Evolutionary conservation across 352 stramenopile species (phyloP).

Genomic region (Globisporangium cederbergense): DNA sequence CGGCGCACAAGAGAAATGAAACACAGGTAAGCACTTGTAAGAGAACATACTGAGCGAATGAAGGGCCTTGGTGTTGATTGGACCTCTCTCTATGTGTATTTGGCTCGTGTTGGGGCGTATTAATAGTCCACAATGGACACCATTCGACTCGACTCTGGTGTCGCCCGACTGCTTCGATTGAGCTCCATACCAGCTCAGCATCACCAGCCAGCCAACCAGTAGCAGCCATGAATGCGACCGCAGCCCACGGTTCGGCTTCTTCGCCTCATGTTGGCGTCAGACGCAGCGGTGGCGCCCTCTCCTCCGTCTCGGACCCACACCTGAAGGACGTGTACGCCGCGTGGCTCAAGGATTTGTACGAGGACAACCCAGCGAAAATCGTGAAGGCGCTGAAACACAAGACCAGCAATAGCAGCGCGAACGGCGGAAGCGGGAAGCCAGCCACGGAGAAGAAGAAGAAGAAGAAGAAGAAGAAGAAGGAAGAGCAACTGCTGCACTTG

Average conservation of each 20-base stretch:
- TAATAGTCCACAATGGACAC: background rate
- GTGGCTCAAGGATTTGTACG: constrained; percentile 43
- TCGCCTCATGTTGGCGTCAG: background rate
- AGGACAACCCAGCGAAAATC: constrained; percentile 30
- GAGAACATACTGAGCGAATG: background rate
- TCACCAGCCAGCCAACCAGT: background rate
- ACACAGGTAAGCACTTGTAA: background rate
- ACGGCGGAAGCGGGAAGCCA: background rate
- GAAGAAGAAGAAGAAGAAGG: constrained; percentile 32
- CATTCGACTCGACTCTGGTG: background rate
- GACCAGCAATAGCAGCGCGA: background rate
- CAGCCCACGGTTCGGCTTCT: background rate
- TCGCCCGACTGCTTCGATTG: too few species aligned
- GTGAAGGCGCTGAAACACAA: constrained; percentile 22
- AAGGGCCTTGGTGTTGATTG: background rate
- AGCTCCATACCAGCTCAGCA: background rate
- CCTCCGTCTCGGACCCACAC: constrained; percentile 16
- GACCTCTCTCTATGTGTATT: background rate
- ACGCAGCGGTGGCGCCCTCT: background rate
- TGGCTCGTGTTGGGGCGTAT: background rate
- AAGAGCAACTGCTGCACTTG: constrained; percentile 26
- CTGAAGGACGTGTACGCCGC: constrained; percentile 35
- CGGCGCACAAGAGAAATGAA: too few species aligned
- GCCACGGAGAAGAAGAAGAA: background rate
- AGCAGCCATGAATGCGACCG: background rate